Evolutionary conservation across 495 filamentous ascomycete genomes (phyloP).

Genomic region (Endocarpon pusillum): DNA sequence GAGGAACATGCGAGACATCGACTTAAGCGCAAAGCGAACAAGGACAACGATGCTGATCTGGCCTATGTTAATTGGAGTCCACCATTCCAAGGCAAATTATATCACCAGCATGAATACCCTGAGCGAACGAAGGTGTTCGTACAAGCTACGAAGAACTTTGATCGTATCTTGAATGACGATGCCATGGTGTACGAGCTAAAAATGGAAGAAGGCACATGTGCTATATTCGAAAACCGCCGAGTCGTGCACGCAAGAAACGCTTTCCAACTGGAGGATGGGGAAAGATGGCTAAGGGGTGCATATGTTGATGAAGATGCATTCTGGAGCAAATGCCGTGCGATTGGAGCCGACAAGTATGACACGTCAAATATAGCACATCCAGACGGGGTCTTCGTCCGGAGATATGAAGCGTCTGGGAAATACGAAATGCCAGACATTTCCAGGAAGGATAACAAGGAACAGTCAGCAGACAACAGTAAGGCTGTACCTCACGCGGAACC

Average conservation of each 20-base stretch:
- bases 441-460: no score
- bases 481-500: no score
- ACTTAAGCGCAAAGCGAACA: conserved; percentile 36
- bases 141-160: conserved; percentile 28
- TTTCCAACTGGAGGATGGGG: conserved; percentile 39
- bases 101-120: conserved; percentile 2
- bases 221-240: conserved; percentile 70
- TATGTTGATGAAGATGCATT: conserved; percentile 65
- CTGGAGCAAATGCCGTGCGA: neutral
- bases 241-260: conserved; percentile 58
- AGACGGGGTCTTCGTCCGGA: no score
- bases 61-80: conserved; percentile 50
- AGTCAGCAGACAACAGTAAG: no score
- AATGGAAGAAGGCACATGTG: conserved; percentile 62
- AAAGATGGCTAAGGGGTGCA: conserved; percentile 68
- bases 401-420: no score
- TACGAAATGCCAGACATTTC: no score
- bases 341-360: no score
- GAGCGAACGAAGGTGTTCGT: conserved; percentile 5
- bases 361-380: no score
- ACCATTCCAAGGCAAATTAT: conserved; percentile 42
- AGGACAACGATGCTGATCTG: conserved; percentile 31
- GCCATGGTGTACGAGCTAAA: conserved; percentile 46
- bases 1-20: no score
- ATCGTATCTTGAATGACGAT: conserved; percentile 15